These are phyloP conservation scores for Trametes villosa DNA, from an alignment of 768 basidiomycete genomes.

Conservation along the genomic window DNA sequence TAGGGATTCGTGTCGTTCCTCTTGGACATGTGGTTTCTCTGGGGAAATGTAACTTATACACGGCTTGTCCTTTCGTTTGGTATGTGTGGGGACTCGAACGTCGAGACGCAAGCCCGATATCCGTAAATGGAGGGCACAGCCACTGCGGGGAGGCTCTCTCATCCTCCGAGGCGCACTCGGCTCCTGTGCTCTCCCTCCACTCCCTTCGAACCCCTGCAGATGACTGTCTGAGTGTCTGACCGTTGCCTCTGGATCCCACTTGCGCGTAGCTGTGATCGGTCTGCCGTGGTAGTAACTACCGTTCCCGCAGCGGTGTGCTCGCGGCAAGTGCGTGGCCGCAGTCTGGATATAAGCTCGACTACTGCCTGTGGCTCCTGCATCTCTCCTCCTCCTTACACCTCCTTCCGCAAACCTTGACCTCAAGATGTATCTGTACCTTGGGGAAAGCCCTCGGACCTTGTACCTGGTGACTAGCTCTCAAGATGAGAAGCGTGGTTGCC, in stretches of 20 bases:
- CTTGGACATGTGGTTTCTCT: not conserved
- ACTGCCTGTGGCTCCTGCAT: not conserved
- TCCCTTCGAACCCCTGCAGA: not conserved
- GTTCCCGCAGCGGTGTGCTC: not conserved
- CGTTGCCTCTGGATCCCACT: no score
- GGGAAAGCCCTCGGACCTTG: conserved; percentile 67
- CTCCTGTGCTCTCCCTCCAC: not conserved
- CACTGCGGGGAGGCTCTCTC: not conserved
- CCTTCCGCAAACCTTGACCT: not conserved
- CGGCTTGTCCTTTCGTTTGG: not conserved
- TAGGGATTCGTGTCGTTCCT: not conserved
- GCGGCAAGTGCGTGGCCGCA: not conserved
- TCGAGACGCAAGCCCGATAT: no score
- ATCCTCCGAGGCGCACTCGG: not conserved
- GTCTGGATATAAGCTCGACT: not conserved
- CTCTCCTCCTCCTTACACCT: no score
- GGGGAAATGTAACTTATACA: not conserved
- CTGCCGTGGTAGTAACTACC: not conserved
- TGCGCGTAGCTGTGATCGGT: not conserved
- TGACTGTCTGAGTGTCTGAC: not conserved
- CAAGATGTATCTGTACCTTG: conserved; percentile 75
- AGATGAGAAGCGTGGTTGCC: conserved; percentile 64
- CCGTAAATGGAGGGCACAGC: not conserved
- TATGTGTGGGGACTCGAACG: no score
- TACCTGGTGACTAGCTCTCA: conserved; percentile 74